Evolutionary conservation across 2,329 filamentous ascomycete species (phyloP), one percentile per base, ranked within the genome.

Genomic region (Neofusicoccum sp.): DNA sequence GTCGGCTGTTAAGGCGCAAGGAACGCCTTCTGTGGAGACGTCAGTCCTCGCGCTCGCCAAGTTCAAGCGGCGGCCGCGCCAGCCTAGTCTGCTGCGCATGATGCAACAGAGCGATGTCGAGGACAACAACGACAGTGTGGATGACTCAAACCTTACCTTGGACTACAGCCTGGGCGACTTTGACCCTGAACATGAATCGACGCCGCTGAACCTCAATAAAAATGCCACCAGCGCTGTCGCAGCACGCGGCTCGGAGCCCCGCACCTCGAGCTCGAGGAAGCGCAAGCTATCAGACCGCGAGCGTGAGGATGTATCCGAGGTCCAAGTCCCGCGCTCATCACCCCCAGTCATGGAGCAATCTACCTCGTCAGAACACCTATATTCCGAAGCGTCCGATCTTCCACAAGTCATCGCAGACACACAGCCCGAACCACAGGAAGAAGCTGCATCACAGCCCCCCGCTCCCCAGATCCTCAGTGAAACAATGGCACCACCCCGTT

Each of bases 151-250:
- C 68, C 0, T 70, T 72, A 0, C 76, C 75, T 63, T 81, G 78
- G 59, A 61, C 41, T 53, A 61, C 41, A 61, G 43, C 3, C 28
- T 61, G 3, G 59, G 49, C 16, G 72, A 76, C 65, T 88, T 85
- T 68, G 81, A 78, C 56, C 87, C 82, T 0, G 86, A 89, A 61
- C 86, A 85, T 30, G 86, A 89, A 74, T 88, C 86, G 14, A 90
- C 88, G 6, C 87, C 88, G 3, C 68, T 88, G 28, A 82, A 85
- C 61, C 73, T 81, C 20, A 34, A 41, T n/a, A 38, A 30, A 24
- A n/a, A n/a, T n/a, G 33, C 41, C 7, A 11, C 56, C 9, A 41
- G 9, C 4, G 26, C 16, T 4, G 28, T 26, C n/a, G 44, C 34
- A 26, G 26, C 26, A 11, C 26, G 12, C 14, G 49, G 49, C 26